Evolutionary conservation across 768 basidiomycete species (phyloP).

Genomic region (Mycena indigotica): DNA sequence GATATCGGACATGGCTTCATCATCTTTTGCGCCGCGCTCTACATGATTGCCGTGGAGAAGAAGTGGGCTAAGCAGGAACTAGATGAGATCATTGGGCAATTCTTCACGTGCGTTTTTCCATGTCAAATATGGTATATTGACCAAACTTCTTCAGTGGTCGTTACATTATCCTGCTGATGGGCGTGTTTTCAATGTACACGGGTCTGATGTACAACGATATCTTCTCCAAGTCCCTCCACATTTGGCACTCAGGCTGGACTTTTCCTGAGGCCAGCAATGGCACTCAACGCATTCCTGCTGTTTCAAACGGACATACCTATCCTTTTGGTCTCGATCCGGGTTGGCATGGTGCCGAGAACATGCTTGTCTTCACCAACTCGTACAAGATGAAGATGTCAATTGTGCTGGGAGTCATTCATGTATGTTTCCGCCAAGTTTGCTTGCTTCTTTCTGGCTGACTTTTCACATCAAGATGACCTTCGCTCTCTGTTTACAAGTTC

Average conservation of each 20-base stretch:
- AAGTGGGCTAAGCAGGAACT: conserved; percentile 72
- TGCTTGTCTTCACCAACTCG: conserved; percentile 92
- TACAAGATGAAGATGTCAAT: conserved; percentile 99
- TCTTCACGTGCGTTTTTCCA: conserved; percentile 79
- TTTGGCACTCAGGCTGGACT: conserved; percentile 89
- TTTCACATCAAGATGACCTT: conserved; percentile 99
- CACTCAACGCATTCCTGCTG: conserved; percentile 47
- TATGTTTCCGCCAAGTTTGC: conserved; percentile 54
- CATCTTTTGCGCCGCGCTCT: conserved; percentile 71
- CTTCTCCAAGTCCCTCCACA: conserved; percentile 88
- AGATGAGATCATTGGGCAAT: conserved; percentile 84
- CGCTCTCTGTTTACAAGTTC: conserved; percentile 92
- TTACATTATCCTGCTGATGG: conserved; percentile 98
- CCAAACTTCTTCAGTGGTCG: conserved; percentile 68
- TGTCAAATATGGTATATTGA: conserved; percentile 13
- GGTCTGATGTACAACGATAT: conserved; percentile 99
- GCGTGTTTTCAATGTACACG: conserved; percentile 94
- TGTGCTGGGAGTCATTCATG: conserved; percentile 93
- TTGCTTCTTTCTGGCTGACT: too few species aligned
- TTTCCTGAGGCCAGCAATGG: conserved; percentile 56
- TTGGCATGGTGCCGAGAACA: conserved; percentile 94
- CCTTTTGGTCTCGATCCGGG: conserved; percentile 92
- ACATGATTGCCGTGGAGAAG: conserved; percentile 88
- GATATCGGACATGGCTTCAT: conserved; percentile 96
- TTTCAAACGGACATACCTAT: conserved; percentile 72